Base-by-base conservation (phyloP, 306 rosid species). In the Cicer cuneatum region DNA sequence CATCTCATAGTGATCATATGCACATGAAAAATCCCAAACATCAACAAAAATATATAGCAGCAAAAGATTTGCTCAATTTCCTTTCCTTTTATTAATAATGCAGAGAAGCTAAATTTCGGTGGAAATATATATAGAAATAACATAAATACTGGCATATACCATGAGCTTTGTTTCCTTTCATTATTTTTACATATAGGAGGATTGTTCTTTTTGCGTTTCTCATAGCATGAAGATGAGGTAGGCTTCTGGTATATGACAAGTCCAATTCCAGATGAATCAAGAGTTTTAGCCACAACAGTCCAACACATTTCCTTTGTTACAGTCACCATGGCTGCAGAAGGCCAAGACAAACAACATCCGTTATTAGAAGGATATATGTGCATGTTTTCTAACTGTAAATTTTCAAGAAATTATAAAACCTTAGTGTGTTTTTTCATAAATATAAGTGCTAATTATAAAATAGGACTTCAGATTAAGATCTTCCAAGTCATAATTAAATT, bases 181-280 rank as follows among this genome's bases (percentile, higher is more conserved):
- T 73, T 69, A 73, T 74, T 71, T 70, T 84, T 85, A 78, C 99
- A 94, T n/a, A 94, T 38, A 42, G 90, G 95, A 35, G 91, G 93
- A 67, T 82, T 59, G 5, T 85, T 85, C 80, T 75, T 64, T 81
- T 81, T 64, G 29, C 90, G 92, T 59, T 86, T 75, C 57, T 73
- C 56, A 35, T 90, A 94, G 85, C 96, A 90, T 29, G 92, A 86
- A 58, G 87, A 18, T 12, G 97, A 81, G 54, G 75, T 84, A 14
- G 99, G 99, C 87, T 90, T 94, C 79, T 87, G 97, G 82, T 88
- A 94, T 82, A 94, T 92, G 45, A 94, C 96, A 46, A 94, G 89
- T 41, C 99, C 99, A 74, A 90, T 88, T 80, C 97, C 93, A 66
- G 88, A 64, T 64, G 96, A 83, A 82, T 90, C 90, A 6, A 57